Evolutionary conservation across 1,139 yeast genomes (phyloP).

Genomic region (Suhomyces atakaporum): DNA sequence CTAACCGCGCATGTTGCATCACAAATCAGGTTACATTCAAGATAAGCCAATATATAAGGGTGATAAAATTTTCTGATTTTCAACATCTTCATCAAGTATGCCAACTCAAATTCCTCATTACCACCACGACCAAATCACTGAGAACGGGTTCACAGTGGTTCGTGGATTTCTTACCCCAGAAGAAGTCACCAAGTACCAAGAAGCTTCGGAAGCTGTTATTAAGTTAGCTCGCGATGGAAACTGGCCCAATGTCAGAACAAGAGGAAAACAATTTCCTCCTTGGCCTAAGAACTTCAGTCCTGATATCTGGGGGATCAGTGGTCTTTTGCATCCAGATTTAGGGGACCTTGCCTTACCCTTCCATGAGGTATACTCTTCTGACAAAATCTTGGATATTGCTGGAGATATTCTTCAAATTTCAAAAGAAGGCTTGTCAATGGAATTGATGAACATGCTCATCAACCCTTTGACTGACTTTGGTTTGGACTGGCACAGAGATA

Average conservation of each 20-base stretch:
- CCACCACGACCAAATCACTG: slow-evolving; percentile 35
- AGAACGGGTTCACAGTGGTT: slow-evolving; percentile 48
- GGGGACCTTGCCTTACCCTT: slow-evolving; percentile 40
- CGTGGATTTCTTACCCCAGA: slow-evolving; percentile 43
- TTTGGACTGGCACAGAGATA: slow-evolving; percentile 60
- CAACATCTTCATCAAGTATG: slow-evolving; percentile 1
- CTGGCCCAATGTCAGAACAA: slow-evolving; percentile 55
- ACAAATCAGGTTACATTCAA: neutral
- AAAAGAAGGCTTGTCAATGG: slow-evolving; percentile 46
- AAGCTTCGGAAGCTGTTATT: slow-evolving; percentile 46
- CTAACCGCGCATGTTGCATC: slow-evolving; percentile 2
- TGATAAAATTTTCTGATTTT: no score
- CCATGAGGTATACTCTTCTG: slow-evolving; percentile 48
- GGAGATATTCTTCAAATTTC: slow-evolving; percentile 48
- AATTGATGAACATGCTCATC: slow-evolving; percentile 56
- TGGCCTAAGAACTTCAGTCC: slow-evolving; percentile 59
- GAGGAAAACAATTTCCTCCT: slow-evolving; percentile 61
- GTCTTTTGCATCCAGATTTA: slow-evolving; percentile 53
- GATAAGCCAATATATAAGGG: neutral
- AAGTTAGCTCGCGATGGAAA: slow-evolving; percentile 50
- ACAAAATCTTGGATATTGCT: slow-evolving; percentile 44
- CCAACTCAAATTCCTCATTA: slow-evolving; percentile 10
- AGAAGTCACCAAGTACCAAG: slow-evolving; percentile 40
- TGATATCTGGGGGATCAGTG: slow-evolving; percentile 59
- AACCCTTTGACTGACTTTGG: slow-evolving; percentile 59